Base-by-base conservation (phyloP, 2,329 filamentous ascomycete genomes). In the Trichophyton benhamiae region DNA sequence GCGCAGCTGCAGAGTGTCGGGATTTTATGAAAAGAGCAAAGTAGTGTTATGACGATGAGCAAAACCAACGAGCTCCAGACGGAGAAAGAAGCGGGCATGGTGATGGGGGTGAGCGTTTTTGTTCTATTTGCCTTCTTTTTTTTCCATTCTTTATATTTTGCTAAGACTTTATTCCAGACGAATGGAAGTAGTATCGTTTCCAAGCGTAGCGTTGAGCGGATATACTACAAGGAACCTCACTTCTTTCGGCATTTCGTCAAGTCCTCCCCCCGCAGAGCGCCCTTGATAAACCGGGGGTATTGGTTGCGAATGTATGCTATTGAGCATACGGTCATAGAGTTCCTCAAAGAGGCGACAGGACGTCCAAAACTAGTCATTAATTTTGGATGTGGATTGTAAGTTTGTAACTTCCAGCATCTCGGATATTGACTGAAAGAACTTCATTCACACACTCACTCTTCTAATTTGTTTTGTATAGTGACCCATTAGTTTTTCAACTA, bases 151-250 rank as follows among this genome's bases (percentile, higher is more conserved):
- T 44, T 58, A 20, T 30, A 6, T 44, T 6, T 9, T 17, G 52
- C 52, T 58, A 36, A 58, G 25, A 55, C 48, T 59, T 63, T 38
- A 60, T 42, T 65, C 52, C 58, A 88, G 83, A 96, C 91, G 62
- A 96, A 96, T 72, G 91, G 86, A 71, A 92, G 88, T 74, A 95
- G 89, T 69, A 96, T 96, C 67, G 87, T 91, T 15, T 96, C 91
- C 13, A 96, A 96, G 72, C 80, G 91, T 66, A 94, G 90, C 68
- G 91, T 96, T n/a, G 91, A 96, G 71, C 86, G 86, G 67, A 78
- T 95, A 13, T 96, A 96, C 73, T 87, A 88, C 70, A 80, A 87
- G 41, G 85, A 95, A 68, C 83, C 87, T 30, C 88, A 95, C 71
- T 95, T 89, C 77, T 92, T 94, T 67, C 86, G 88, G 55, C 87